Percentiles rank a stretch among this genome's conserved stretches.
phyloP scores from a whole-genome alignment of 164 flowering plant genomes.

The Pachysandra terminalis region DNA sequence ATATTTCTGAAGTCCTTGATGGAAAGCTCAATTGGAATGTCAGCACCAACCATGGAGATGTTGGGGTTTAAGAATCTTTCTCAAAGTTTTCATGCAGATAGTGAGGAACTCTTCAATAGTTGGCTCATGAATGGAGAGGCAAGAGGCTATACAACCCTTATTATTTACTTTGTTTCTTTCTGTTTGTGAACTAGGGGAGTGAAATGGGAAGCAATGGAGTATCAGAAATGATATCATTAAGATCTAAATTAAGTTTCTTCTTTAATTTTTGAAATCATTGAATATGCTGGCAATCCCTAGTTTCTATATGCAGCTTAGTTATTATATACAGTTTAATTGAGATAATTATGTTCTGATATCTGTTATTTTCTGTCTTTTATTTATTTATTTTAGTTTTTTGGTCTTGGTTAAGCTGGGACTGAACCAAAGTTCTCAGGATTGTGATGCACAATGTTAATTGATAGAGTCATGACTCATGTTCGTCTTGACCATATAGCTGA shows the following conservation, averaged over 20 bases:
- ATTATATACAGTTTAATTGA: too few relatives aligned
- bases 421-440: neutral
- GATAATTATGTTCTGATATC: neutral
- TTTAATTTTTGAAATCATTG: neutral
- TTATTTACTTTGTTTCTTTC: constrained; percentile 6
- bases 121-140: constrained; percentile 86
- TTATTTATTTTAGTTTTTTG: neutral
- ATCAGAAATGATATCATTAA: neutral
- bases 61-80: constrained; percentile 61
- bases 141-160: constrained; percentile 23
- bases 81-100: constrained; percentile 55
- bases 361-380: too few relatives aligned
- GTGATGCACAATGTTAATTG: neutral
- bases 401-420: neutral
- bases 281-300: neutral
- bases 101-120: constrained; percentile 75
- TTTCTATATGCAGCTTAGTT: too few relatives aligned
- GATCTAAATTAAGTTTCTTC: neutral
- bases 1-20: constrained; percentile 55
- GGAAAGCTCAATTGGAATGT: constrained; percentile 60
- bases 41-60: constrained; percentile 65
- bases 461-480: neutral
- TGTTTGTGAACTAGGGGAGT: neutral
- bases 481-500: neutral
- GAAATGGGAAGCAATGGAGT: neutral